Conservation (phyloP, 306 rosid genomes). For the Castanopsis chinensis region DNA sequence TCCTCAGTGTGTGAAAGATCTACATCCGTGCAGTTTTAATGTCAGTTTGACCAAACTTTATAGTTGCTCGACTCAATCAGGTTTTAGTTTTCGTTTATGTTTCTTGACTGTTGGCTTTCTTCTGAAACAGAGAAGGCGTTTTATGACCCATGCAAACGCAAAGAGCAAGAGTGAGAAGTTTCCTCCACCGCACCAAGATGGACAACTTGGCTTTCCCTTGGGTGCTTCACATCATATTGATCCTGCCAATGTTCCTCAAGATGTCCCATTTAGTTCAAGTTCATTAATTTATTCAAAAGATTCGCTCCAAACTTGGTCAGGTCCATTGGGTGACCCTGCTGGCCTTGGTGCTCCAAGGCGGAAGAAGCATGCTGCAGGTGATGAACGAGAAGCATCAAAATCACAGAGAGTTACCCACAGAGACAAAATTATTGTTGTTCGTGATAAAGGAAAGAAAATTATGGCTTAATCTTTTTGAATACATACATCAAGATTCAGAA, state of each 20-base stretch:
- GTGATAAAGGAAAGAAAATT: conserved; percentile 60
- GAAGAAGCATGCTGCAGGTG: conserved; percentile 56
- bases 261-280: conserved; percentile 62
- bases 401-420: conserved; percentile 28
- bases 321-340: conserved; percentile 66
- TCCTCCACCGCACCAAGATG: conserved; percentile 97
- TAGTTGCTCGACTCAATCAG: not conserved
- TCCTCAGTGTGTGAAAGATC: not conserved
- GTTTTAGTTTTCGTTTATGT: conserved; percentile 5
- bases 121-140: conserved; percentile 75
- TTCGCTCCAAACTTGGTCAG: conserved; percentile 77
- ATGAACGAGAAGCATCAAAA: conserved; percentile 47
- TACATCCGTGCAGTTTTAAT: not conserved
- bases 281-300: conserved; percentile 65
- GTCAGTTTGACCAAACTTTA: not conserved
- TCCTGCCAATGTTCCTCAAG: conserved; percentile 66
- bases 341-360: conserved; percentile 48
- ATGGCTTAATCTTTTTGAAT: conserved; percentile 32
- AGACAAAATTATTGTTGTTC: conserved; percentile 30
- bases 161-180: conserved; percentile 98
- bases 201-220: conserved; percentile 72
- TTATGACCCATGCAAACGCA: conserved; percentile 80
- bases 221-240: conserved; percentile 84
- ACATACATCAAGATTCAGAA: conserved; percentile 34
- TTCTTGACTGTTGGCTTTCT: conserved; percentile 18